Evolutionary conservation across 371 early-diverging fungal species (phyloP).

Genomic region (Mortierella sp.): DNA sequence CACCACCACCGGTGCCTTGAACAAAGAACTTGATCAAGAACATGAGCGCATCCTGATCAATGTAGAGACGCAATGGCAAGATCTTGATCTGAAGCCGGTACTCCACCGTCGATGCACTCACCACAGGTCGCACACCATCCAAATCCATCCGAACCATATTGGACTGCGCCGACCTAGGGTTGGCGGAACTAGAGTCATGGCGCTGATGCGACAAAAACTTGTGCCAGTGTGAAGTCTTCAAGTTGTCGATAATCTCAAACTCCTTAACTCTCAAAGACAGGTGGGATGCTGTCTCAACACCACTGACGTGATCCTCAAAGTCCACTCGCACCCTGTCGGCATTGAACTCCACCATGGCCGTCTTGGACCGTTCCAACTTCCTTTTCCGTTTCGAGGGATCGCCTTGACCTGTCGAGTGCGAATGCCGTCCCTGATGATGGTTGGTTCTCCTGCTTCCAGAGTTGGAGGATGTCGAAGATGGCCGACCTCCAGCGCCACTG

Average conservation of each 20-base stretch:
- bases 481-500: conserved; percentile 34
- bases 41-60: conserved; percentile 95
- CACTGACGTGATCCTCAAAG: conserved; percentile 69
- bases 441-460: conserved; percentile 33
- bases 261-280: conserved; percentile 70
- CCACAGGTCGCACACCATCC: conserved; percentile 73
- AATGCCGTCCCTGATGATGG: conserved; percentile 17
- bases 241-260: conserved; percentile 85
- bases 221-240: conserved; percentile 82
- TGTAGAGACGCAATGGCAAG: conserved; percentile 87
- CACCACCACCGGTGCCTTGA: conserved; percentile 26
- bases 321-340: conserved; percentile 67
- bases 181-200: conserved; percentile 63
- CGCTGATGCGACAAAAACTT: conserved; percentile 82
- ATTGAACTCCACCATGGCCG: conserved; percentile 71
- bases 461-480: conserved; percentile 27
- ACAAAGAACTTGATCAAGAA: conserved; percentile 89
- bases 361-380: conserved; percentile 49
- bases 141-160: conserved; percentile 79
- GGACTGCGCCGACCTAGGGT: conserved; percentile 74
- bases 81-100: conserved; percentile 74
- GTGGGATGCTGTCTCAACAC: conserved; percentile 65
- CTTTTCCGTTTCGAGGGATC: conserved; percentile 36
- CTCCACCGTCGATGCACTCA: conserved; percentile 69
- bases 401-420: conserved; percentile 13